A percentile compares a stretch with the other conserved stretches of the same genome.
phyloP scores from a whole-genome alignment of 352 stramenopile genomes.

The Globisporangium canariense region DNA sequence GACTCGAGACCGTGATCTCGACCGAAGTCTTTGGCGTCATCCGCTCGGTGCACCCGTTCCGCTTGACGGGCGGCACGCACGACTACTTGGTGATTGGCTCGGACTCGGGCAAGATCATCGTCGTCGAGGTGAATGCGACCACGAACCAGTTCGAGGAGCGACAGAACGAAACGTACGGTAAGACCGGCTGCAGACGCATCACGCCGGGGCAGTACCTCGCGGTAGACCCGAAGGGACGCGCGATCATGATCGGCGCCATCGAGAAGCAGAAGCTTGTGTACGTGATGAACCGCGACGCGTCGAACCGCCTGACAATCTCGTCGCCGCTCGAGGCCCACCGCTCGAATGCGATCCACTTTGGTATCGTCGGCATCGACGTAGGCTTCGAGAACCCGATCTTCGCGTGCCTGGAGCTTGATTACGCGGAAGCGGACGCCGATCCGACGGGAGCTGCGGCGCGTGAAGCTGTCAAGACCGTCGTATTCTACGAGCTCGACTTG shows the following conservation, averaged over 20 bases:
- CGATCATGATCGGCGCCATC: slow-evolving; percentile 93
- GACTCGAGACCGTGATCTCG: slow-evolving; percentile 76
- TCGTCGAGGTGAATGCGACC: slow-evolving; percentile 92
- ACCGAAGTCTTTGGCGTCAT: slow-evolving; percentile 91
- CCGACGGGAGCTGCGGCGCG: slow-evolving; percentile 57
- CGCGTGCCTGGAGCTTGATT: slow-evolving; percentile 95
- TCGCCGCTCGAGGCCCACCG: slow-evolving; percentile 99
- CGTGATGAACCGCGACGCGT: slow-evolving; percentile 96
- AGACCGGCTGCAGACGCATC: slow-evolving; percentile 95
- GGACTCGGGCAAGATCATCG: slow-evolving; percentile 94
- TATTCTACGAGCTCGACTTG: slow-evolving; percentile 99
- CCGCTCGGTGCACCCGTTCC: slow-evolving; percentile 90
- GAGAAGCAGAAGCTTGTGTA: slow-evolving; percentile 99
- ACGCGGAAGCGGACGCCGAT: slow-evolving; percentile 86
- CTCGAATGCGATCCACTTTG: slow-evolving; percentile 93
- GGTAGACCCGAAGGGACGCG: slow-evolving; percentile 95
- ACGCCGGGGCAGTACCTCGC: slow-evolving; percentile 98
- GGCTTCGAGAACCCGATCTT: slow-evolving; percentile 99
- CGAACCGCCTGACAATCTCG: slow-evolving; percentile 94
- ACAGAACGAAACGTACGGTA: slow-evolving; percentile 95
- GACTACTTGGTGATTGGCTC: slow-evolving; percentile 96
- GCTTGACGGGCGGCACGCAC: slow-evolving; percentile 78
- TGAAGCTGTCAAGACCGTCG: slow-evolving; percentile 91
- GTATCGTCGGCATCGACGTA: slow-evolving; percentile 95
- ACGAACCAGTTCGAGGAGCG: slow-evolving; percentile 76